Conservation (phyloP, 108 stramenopile species). For the Conticribra guillardii region DNA sequence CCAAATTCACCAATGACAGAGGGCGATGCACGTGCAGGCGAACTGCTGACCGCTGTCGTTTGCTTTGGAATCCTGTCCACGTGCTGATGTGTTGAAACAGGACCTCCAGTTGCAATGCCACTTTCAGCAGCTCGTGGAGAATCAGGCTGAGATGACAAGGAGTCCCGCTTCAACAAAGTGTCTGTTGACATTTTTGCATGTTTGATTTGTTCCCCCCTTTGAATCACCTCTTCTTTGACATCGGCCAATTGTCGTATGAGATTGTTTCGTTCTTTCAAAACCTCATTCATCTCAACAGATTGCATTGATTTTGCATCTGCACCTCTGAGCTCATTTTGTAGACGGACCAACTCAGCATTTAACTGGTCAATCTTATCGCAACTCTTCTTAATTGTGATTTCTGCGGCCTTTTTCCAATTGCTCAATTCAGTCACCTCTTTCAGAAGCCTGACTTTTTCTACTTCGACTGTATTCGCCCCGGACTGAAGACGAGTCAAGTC, state of each 20-base stretch:
- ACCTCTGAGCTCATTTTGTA: slow-evolving; percentile 7
- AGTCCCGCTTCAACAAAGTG: slow-evolving; percentile 20
- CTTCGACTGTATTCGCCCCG: slow-evolving; percentile 17
- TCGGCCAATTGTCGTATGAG: slow-evolving; percentile 20
- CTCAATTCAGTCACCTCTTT: slow-evolving; percentile 23
- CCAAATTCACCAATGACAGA: slow-evolving; percentile 23
- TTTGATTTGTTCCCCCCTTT: slow-evolving; percentile 27
- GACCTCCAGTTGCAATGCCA: too few relatives aligned
- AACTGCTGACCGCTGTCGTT: neutral
- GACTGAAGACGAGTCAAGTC: slow-evolving; percentile 22
- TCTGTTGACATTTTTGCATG: slow-evolving; percentile 24
- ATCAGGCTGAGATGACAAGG: neutral
- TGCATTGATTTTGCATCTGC: neutral
- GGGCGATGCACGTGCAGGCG: neutral
- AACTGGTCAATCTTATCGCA: slow-evolving; percentile 18
- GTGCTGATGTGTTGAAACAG: too few relatives aligned
- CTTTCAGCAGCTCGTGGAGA: slow-evolving; percentile 1
- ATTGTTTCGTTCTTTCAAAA: slow-evolving; percentile 6
- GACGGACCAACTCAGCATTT: slow-evolving; percentile 1
- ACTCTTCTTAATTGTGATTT: slow-evolving; percentile 9
- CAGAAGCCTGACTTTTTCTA: slow-evolving; percentile 27
- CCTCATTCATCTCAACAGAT: slow-evolving; percentile 5
- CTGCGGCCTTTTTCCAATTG: slow-evolving; percentile 25
- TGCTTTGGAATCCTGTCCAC: slow-evolving; percentile 11
- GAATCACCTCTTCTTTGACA: slow-evolving; percentile 21